Evolutionary conservation across 164 flowering plant genomes (phyloP), one percentile per base, ranked within the genome.

Genomic region (Platanus orientalis): DNA sequence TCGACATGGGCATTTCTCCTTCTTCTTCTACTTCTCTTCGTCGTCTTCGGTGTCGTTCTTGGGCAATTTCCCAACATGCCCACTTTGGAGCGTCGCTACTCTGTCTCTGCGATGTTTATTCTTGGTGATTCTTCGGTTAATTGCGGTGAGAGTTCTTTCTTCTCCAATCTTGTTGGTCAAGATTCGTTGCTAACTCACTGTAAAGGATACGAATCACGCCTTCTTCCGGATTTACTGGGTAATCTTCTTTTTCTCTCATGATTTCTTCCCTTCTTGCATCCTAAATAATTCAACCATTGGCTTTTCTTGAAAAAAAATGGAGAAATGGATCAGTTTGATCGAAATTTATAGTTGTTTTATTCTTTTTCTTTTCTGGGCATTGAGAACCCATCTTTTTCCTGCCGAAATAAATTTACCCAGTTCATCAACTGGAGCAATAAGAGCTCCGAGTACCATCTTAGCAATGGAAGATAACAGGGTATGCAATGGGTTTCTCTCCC

Each of bases 61-160:
- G 44, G 21, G 26, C 69, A 20, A 9, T 55, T 29, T 29, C 21
- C 45, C 20, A 21, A 27, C 54, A 3, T 27, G 1, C 34, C 58
- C 40, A 16, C 60, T 19, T 23, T 21, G 13, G 28, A 36, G 0
- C 13, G 30, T 25, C 40, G 14, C 5, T 48, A 52, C n/a, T 30
- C 63, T 7, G 57, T 65, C 17, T 63, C 78, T 6, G 83, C 84
- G 1, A 27, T 88, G 63, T 84, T 73, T 61, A 64, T 86, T 14
- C 27, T 90, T 61, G 97, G 94, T 0, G 94, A 90, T 56, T 90
- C 94, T 20, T 83, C 94, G 3, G 97, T 88, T 28, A 87, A 80
- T 69, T 88, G 94, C 60, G 87, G 90, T 23, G 77, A 74, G 5
- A 81, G 84, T 72, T 67, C 69, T 25, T 75, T 78, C 57, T 77